These are phyloP conservation scores for Penicillium alfredii DNA, from an alignment of 495 filamentous ascomycete species.

Conservation along the genomic window DNA sequence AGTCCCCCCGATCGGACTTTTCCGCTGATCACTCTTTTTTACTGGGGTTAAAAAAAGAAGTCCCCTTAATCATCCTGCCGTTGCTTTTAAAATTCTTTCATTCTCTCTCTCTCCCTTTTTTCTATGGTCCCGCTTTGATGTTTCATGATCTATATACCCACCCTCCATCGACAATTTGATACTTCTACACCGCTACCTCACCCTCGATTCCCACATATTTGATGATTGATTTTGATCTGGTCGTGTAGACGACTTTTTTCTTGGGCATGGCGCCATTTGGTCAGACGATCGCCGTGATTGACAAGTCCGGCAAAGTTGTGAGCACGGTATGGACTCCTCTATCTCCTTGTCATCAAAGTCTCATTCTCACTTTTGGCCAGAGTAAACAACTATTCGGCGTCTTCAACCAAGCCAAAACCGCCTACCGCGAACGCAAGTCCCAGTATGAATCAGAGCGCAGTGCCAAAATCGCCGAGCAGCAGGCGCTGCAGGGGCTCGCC, in stretches of 20 bases:
- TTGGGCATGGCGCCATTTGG: constrained; percentile 44
- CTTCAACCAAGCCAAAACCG: constrained; percentile 80
- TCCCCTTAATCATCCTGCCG: constrained; percentile 14
- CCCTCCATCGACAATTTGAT: too few species aligned
- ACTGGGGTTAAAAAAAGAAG: constrained; percentile 4
- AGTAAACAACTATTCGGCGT: constrained; percentile 82
- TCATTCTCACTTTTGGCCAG: constrained; percentile 42
- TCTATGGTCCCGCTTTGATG: constrained; percentile 4
- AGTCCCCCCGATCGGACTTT: too few species aligned
- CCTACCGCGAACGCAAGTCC: constrained; percentile 78
- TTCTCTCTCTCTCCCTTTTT: background rate
- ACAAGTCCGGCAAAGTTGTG: constrained; percentile 87
- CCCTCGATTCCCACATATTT: constrained; percentile 6
- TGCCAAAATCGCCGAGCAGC: constrained; percentile 49
- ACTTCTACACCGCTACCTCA: constrained; percentile 19
- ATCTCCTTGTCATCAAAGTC: too few species aligned
- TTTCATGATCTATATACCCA: too few species aligned
- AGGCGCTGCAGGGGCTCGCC: constrained; percentile 43
- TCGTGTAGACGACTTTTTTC: constrained; percentile 11
- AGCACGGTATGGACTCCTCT: constrained; percentile 62
- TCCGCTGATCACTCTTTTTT: constrained; percentile 11
- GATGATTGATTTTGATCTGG: constrained; percentile 14
- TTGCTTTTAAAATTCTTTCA: constrained; percentile 4
- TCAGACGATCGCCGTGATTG: constrained; percentile 82
- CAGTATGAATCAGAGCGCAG: constrained; percentile 63